Percentiles rank a stretch among this genome's conserved stretches.
These are phyloP conservation scores for Sphagnum contortum DNA, from an alignment of 225 moss, liverwort and hornwort genomes.

Conservation along the genomic window DNA sequence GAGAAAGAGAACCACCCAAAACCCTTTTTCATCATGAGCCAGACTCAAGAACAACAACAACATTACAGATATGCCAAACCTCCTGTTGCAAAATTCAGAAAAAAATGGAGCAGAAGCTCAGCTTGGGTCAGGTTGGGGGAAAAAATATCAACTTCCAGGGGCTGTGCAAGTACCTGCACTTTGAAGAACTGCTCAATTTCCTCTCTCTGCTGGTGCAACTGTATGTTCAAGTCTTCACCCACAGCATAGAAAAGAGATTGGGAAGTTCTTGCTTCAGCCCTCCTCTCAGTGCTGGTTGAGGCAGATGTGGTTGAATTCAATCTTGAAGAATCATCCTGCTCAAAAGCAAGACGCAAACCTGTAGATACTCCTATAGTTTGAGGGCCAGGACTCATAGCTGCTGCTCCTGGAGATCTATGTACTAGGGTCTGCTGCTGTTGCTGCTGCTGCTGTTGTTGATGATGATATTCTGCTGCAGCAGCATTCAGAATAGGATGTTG, in stretches of 20 bases:
- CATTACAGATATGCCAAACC: background rate
- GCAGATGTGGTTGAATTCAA: constrained; percentile 71
- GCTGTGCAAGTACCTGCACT: constrained; percentile 43
- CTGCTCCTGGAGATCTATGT: constrained; percentile 34
- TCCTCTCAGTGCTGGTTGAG: constrained; percentile 37
- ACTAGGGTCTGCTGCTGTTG: background rate
- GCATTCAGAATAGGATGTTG: constrained; percentile 39
- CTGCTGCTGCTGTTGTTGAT: constrained; percentile 19
- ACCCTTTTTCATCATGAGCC: too few species aligned
- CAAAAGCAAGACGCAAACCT: constrained; percentile 71
- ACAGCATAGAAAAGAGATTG: constrained; percentile 45
- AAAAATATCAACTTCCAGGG: too few species aligned
- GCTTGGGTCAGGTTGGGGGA: too few species aligned
- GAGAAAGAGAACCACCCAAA: background rate
- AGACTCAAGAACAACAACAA: background rate
- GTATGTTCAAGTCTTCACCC: constrained; percentile 52
- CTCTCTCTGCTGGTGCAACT: constrained; percentile 68
- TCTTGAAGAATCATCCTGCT: constrained; percentile 39
- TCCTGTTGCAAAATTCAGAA: background rate
- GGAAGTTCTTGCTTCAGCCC: constrained; percentile 47
- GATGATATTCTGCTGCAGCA: constrained; percentile 22
- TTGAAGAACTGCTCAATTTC: constrained; percentile 85
- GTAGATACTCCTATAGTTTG: constrained; percentile 75
- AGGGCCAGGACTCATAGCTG: constrained; percentile 47
- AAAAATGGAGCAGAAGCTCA: background rate